phyloP scores from a whole-genome alignment of 2,329 filamentous ascomycete species.

The Penicillium verrucosum region DNA sequence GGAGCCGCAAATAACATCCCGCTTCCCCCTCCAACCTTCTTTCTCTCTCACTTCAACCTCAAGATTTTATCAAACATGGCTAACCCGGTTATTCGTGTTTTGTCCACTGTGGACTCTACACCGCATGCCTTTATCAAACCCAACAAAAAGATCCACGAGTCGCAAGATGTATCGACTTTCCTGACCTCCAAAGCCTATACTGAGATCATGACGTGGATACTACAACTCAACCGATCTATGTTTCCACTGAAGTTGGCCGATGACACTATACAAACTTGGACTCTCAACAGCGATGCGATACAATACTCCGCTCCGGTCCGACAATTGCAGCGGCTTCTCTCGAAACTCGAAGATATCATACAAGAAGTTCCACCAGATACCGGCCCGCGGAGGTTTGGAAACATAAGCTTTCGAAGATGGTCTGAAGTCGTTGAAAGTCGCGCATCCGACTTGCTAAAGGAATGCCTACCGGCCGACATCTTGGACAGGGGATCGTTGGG shows the following conservation, averaged over 20 bases:
- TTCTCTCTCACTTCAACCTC: not conserved
- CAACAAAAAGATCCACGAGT: constrained; percentile 78
- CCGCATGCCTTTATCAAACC: constrained; percentile 64
- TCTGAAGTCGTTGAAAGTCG: constrained; percentile 64
- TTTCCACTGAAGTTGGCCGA: constrained; percentile 61
- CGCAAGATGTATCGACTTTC: constrained; percentile 76
- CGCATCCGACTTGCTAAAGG: constrained; percentile 54
- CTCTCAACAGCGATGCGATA: constrained; percentile 39
- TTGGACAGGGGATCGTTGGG: constrained; percentile 33
- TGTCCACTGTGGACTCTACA: constrained; percentile 46
- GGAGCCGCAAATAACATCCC: constrained; percentile 9
- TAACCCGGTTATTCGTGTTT: constrained; percentile 34
- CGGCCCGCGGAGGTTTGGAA: constrained; percentile 86
- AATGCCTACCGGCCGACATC: constrained; percentile 53
- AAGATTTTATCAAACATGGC: constrained; percentile 16
- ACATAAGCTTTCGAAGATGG: constrained; percentile 86
- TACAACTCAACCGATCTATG: constrained; percentile 86
- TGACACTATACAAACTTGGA: constrained; percentile 50
- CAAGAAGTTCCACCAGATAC: constrained; percentile 77
- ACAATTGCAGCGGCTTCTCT: constrained; percentile 64
- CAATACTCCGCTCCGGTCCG: constrained; percentile 58
- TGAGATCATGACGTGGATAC: constrained; percentile 80
- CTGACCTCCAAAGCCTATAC: constrained; percentile 77
- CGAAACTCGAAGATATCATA: constrained; percentile 63
- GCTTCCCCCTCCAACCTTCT: constrained; percentile 13